Percentiles rank a stretch among this genome's conserved stretches.
Evolutionary conservation across 441 rosid species (phyloP).

Genomic region (Mallotus repandus): DNA sequence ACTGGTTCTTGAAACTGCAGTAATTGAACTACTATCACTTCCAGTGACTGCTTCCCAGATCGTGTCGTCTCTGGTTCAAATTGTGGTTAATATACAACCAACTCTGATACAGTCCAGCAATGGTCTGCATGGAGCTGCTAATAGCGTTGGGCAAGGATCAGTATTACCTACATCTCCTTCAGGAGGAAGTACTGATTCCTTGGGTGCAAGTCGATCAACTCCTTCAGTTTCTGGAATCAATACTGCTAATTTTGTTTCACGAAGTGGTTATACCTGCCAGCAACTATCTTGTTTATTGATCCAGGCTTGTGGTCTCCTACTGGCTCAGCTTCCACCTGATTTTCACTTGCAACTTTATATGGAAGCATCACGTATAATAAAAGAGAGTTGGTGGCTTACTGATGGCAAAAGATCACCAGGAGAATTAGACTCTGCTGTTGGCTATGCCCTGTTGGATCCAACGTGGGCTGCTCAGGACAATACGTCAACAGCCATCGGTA

Average conservation of each 20-base stretch:
- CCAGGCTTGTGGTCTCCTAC: constrained; percentile 92
- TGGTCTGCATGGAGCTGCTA: constrained; percentile 74
- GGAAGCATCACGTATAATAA: constrained; percentile 76
- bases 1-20: constrained; percentile 91
- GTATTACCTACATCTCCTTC: constrained; percentile 91
- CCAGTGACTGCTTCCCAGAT: constrained; percentile 86
- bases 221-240: constrained; percentile 74
- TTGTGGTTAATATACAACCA: constrained; percentile 85
- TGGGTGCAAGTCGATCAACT: constrained; percentile 81
- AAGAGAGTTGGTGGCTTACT: constrained; percentile 94
- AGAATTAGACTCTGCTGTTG: constrained; percentile 87
- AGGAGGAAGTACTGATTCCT: constrained; percentile 95
- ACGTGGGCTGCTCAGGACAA: constrained; percentile 99
- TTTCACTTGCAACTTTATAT: constrained; percentile 80
- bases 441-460: constrained; percentile 95
- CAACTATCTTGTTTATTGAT: constrained; percentile 91
- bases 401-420: constrained; percentile 73
- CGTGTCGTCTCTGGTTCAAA: constrained; percentile 82
- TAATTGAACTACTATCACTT: constrained; percentile 91
- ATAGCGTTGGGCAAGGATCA: constrained; percentile 61
- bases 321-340: constrained; percentile 93
- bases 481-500: constrained; percentile 96
- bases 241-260: constrained; percentile 81
- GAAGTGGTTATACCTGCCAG: constrained; percentile 96
- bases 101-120: constrained; percentile 92